Evolutionary conservation across 495 filamentous ascomycete genomes (phyloP).

Genomic region (Podospora anserina): DNA sequence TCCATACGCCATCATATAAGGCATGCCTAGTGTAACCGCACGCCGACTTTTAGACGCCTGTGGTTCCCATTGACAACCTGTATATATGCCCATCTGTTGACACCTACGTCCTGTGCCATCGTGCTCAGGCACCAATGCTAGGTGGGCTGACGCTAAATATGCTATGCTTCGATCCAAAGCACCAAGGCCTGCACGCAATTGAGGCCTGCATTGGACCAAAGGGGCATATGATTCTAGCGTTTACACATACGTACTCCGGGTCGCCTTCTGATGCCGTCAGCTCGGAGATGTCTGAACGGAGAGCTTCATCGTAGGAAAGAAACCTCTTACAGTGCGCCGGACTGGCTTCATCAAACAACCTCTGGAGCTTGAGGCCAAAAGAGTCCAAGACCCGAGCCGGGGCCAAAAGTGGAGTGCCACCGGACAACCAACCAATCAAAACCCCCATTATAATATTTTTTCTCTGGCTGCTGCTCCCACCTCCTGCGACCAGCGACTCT

Average conservation of each 20-base stretch:
- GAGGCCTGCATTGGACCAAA: neutral
- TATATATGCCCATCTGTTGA: no score
- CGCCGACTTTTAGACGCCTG: no score
- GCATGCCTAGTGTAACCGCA: no score
- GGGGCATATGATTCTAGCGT: neutral
- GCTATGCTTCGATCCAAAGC: neutral
- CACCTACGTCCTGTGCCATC: neutral
- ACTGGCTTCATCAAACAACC: neutral
- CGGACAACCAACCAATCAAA: neutral
- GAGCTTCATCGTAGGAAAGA: neutral
- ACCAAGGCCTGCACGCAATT: neutral
- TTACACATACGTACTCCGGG: neutral
- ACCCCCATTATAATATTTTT: neutral
- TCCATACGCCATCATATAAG: no score
- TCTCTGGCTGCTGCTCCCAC: slow-evolving; percentile 5
- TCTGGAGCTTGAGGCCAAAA: neutral
- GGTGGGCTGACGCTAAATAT: neutral
- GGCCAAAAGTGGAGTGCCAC: neutral
- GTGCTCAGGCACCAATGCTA: neutral
- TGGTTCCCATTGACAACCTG: no score
- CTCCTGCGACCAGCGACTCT: slow-evolving; percentile 13
- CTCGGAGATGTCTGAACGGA: neutral
- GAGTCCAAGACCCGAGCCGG: neutral
- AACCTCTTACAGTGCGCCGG: neutral
- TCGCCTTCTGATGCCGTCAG: neutral